phyloP scores from a whole-genome alignment of 495 filamentous ascomycete species.

The Aspergillus cavernicola region DNA sequence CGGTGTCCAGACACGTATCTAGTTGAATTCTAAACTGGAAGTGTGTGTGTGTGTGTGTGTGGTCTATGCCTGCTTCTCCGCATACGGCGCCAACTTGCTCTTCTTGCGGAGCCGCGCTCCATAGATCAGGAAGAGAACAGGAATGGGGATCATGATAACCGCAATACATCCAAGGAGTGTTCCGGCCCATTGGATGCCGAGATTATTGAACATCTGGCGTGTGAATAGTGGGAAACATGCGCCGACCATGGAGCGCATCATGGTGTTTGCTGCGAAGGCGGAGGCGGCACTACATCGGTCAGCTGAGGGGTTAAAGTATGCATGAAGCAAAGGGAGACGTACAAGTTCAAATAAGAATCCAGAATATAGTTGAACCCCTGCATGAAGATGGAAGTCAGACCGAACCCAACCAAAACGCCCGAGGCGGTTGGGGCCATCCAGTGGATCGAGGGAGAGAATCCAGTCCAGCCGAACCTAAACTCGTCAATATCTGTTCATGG shows the following conservation, averaged over 20 bases:
- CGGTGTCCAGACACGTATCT: too few species aligned
- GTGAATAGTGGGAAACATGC: slow-evolving; percentile 79
- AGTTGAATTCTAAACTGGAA: too few species aligned
- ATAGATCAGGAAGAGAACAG: slow-evolving; percentile 37
- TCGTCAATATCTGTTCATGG: background rate
- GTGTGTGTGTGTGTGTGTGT: too few species aligned
- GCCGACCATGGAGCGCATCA: slow-evolving; percentile 71
- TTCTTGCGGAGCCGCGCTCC: slow-evolving; percentile 27
- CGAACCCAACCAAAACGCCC: slow-evolving; percentile 25
- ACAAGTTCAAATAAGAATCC: slow-evolving; percentile 57
- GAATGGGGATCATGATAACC: slow-evolving; percentile 66
- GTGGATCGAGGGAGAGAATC: slow-evolving; percentile 25
- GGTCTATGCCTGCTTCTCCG: slow-evolving; percentile 7
- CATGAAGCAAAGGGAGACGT: slow-evolving; percentile 29
- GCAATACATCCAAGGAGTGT: slow-evolving; percentile 77
- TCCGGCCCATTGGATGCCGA: slow-evolving; percentile 72
- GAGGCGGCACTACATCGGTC: slow-evolving; percentile 60
- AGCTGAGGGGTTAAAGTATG: too few species aligned
- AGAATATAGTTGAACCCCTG: slow-evolving; percentile 35
- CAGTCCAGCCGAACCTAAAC: slow-evolving; percentile 37
- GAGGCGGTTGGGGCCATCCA: slow-evolving; percentile 29
- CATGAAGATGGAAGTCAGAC: slow-evolving; percentile 30
- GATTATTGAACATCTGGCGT: slow-evolving; percentile 69
- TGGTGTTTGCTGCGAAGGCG: slow-evolving; percentile 82
- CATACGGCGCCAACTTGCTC: slow-evolving; percentile 27